Evolutionary conservation across 73 alveolate genomes (phyloP), one percentile per base, ranked within the genome.

Genomic region (Paraurostyla sp.): DNA sequence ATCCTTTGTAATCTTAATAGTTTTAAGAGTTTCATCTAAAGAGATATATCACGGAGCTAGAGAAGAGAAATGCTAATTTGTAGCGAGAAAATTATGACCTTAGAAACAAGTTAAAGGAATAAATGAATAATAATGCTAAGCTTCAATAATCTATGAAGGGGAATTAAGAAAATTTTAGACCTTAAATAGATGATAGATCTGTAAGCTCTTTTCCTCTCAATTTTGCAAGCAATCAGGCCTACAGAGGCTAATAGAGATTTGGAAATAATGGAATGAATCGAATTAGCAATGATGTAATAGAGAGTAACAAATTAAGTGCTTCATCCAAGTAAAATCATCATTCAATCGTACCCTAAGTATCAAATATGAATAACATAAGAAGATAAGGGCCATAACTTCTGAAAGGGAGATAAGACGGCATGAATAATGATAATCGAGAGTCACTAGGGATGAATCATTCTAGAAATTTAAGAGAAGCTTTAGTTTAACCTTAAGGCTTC

Each of bases 121-220:
- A 11, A 27, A 59, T 13, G 51, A 27, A 27, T 25, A 13, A 32
- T 32, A 52, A n/a, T 13, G 32, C 15, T 16, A 13, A n/a, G 9
- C 4, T 16, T 52, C 69, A 52, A 52, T 11, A 54, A 7, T 54
- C 9, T 54, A 54, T 60, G 25, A 30, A 65, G 13, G 13, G 29
- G 23, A 65, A 65, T 38, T 29, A 60, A 29, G 15, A 60, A 13
- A 23, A 65, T 65, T 13, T 65, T 30, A 4, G 82, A 16, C 82
- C 82, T 11, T 65, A 65, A 35, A 65, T 65, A 35, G 82, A 65
- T 40, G 82, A 65, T 40, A 65, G 82, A 30, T 65, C 82, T 11
- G 58, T 65, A 6, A 65, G 82, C 25, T 65, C 82, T n/a, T 38
- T 65, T 38, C 82, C 82, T 13, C 35, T 65, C 7, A 35, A 16